Evolutionary conservation across 495 filamentous ascomycete species (phyloP), one percentile per base, ranked within the genome.

Genomic region (Pyronema domesticum): DNA sequence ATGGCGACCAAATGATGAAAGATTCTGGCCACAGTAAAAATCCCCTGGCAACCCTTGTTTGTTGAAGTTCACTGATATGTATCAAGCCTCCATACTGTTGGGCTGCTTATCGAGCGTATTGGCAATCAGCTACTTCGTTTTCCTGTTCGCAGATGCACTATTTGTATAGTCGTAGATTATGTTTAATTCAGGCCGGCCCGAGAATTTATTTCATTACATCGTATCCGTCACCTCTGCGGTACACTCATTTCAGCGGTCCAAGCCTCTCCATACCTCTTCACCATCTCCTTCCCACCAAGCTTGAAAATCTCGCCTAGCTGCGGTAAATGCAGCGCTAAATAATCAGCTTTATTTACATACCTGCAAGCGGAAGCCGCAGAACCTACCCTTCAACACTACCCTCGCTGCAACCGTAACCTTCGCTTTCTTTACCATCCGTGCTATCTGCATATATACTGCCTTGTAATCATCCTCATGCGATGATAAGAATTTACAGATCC

Each of bases 391-490:
- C 10, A 35, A 10, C 19, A 50, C 19, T 3, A 19, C 30, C 11
- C 47, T 23, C 10, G 47, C 30, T 36, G 8, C 19, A 19, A 50
- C 47, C 11, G 47, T 19, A 13, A 13, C 10, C 18, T 13, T 13
- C 30, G 47, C 47, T 8, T 8, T 13, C 17, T 50, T 36, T 10
- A 36, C 36, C 54, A 56, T 56, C 7, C 46, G 36, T 43, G 19
- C 35, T 2, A 56, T 51, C 39, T 56, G 54, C 3, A 6, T 51
- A 0, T 13, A 56, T 17, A 56, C 34, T 13, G 54, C 45, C 36
- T 51, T 51, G 37, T 56, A 56, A 34, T 45, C 54, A 30, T 44
- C 54, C 8, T 56, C 54, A 19, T 56, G 45, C 15, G 37, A 19
- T 14, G 17, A 15, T 4, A 10, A 30, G 15, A 56, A 56, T 33